A percentile compares a stretch with the other conserved stretches of the same genome.
Conservation (phyloP, 2,329 filamentous ascomycete species). For the Phialemonium atrogriseum region DNA sequence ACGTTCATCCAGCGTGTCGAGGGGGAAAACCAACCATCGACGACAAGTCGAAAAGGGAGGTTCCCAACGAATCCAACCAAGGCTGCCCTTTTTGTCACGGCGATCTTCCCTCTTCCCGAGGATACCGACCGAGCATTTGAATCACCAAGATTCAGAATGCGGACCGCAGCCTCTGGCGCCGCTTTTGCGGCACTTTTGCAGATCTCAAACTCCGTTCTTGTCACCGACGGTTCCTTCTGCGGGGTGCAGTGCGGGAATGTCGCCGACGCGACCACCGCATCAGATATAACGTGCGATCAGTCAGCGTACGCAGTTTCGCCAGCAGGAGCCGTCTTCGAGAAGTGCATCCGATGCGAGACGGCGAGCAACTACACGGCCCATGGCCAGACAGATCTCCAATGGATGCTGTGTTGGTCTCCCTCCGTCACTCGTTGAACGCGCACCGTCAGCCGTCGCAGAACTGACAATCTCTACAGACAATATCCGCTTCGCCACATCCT, state of each 20-base stretch:
- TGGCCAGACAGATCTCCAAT: slow-evolving; percentile 43
- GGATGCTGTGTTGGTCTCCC: slow-evolving; percentile 43
- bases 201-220: slow-evolving; percentile 27
- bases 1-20: too few relatives aligned
- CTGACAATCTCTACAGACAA: slow-evolving; percentile 37
- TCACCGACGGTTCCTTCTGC: slow-evolving; percentile 41
- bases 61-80: too few relatives aligned
- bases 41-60: too few relatives aligned
- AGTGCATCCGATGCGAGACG: slow-evolving; percentile 44
- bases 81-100: too few relatives aligned
- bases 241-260: slow-evolving; percentile 44
- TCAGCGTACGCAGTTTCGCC: slow-evolving; percentile 25
- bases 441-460: slow-evolving; percentile 3
- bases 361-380: slow-evolving; percentile 35
- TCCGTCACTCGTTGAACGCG: neutral
- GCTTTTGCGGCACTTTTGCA: slow-evolving; percentile 9
- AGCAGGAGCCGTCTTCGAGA: slow-evolving; percentile 39
- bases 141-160: slow-evolving; percentile 1
- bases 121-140: too few relatives aligned
- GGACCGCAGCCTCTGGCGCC: slow-evolving; percentile 1
- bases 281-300: slow-evolving; percentile 41
- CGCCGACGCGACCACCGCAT: slow-evolving; percentile 31
- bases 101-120: too few relatives aligned
- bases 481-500: slow-evolving; percentile 44
- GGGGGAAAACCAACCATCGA: too few relatives aligned